These are phyloP conservation scores for Delitschia confertaspora DNA, from an alignment of 495 filamentous ascomycete species.

Conservation along the genomic window DNA sequence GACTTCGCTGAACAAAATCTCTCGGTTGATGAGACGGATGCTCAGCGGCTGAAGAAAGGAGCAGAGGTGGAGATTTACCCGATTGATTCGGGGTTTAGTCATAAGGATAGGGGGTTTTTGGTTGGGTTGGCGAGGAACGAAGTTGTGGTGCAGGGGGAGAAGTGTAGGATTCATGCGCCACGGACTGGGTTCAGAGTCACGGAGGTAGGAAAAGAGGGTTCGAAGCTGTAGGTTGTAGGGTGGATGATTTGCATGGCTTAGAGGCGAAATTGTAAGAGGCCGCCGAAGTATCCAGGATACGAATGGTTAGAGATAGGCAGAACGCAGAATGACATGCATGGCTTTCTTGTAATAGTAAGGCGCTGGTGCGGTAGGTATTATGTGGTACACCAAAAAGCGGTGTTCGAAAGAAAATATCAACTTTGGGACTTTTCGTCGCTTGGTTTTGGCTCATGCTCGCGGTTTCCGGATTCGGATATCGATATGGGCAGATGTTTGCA, in stretches of 20 bases:
- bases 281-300: not conserved
- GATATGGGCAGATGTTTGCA: no score
- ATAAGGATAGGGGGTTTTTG: slow-evolving; percentile 46
- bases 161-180: slow-evolving; percentile 7
- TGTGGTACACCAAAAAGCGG: no score
- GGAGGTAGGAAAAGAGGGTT: not conserved
- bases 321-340: slow-evolving; percentile 18
- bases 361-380: slow-evolving; percentile 9
- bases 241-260: not conserved
- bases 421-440: no score
- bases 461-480: no score
- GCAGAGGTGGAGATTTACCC: slow-evolving; percentile 46
- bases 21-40: slow-evolving; percentile 38
- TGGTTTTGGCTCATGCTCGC: no score
- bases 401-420: no score
- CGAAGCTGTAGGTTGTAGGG: not conserved
- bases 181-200: not conserved
- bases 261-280: not conserved
- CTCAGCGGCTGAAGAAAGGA: slow-evolving; percentile 39
- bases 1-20: slow-evolving; percentile 34
- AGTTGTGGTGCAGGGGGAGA: slow-evolving; percentile 41
- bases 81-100: slow-evolving; percentile 45
- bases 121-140: slow-evolving; percentile 41
- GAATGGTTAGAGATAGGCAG: not conserved
- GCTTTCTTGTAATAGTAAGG: slow-evolving; percentile 15